Evolutionary conservation across 106 monocot species (phyloP), one percentile per base, ranked within the genome.

Genomic region (Ottelia alismoides): DNA sequence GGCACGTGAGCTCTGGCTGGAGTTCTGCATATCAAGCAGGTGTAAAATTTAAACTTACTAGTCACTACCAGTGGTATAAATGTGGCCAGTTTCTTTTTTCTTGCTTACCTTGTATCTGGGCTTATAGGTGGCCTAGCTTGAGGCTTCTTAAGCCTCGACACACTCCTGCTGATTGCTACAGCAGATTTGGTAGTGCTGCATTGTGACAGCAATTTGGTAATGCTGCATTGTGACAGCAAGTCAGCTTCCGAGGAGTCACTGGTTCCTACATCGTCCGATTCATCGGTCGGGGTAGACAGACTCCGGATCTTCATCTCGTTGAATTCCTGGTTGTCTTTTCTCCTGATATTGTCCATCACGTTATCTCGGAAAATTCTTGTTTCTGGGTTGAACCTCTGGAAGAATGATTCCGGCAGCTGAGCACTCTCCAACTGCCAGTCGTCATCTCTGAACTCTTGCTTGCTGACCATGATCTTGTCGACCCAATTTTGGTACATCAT

Each of bases 201-300:
- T 47, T n/a, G n/a, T n/a, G n/a, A n/a, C n/a, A n/a, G n/a, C n/a
- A n/a, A n/a, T n/a, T n/a, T n/a, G n/a, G n/a, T n/a, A n/a, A n/a
- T n/a, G n/a, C n/a, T n/a, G n/a, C n/a, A n/a, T n/a, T 65, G 88
- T 79, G 79, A 88, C 19, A 75, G 55, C 43, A 69, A 11, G 56
- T 88, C 93, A 55, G 80, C 74, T 65, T 94, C 93, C 1, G 80
- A 94, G 49, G 93, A 88, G 74, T 88, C 88, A 57, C 83, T 88
- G 45, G 93, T 94, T 45, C 78, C 75, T 23, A 77, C 45, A 45
- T 92, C 92, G 70, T 88, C 82, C 0, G 83, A 84, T 56, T 78
- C 69, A 35, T 65, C 72, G 1, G 73, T 66, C 14, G 29, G 55
- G 44, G 66, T 58, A 58, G 61, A 45, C 47, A 77, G 77, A 44